Evolutionary conservation across 192 early-diverging fungal species (phyloP), one percentile per base, ranked within the genome.

Genomic region (Backusella parvicylindrica): DNA sequence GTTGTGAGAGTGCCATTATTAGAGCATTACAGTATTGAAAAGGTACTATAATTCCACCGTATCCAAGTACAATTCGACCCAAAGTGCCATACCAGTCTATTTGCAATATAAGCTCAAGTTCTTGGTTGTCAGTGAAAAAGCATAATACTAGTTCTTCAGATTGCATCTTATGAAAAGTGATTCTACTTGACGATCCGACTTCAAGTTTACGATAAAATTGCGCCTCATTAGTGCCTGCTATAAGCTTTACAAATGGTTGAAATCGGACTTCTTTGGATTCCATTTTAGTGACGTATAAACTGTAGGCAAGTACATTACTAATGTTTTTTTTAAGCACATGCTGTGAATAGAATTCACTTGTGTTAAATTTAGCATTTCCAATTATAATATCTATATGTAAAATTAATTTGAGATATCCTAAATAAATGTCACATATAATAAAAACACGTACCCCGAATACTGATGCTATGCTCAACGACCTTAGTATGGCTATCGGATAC

Each of bases 61-160:
- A 90, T 23, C 93, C 86, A 73, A 91, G 91, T 13, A 92, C 79
- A 41, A 88, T 75, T 50, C 88, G 85, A 35, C 88, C 90, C 38
- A 92, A 73, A 71, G 88, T 91, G 41, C 88, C 88, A 73, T 92
- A 92, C 80, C 83, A 85, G 78, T 92, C 89, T 8, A 92, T 77
- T 2, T 71, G 49, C 50, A 92, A 72, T 6, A 74, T 56, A 0
- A 92, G 16, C 11, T 83, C 71, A 47, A 86, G n/a, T 1, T 81
- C 66, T 13, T 73, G 74, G 12, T 63, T 83, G 50, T 86, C 85
- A 33, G 71, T 82, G 77, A 83, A 85, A 43, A 83, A 85, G 26
- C 70, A 69, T 3, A 86, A 69, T 21, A 77, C 71, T 13, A 88
- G 69, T 11, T 85, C 85, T 3, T 73, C 75, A 13, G 75, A 72